Evolutionary conservation across 1,284 basidiomycete genomes (phyloP).

Genomic region (Flammula alnicola): DNA sequence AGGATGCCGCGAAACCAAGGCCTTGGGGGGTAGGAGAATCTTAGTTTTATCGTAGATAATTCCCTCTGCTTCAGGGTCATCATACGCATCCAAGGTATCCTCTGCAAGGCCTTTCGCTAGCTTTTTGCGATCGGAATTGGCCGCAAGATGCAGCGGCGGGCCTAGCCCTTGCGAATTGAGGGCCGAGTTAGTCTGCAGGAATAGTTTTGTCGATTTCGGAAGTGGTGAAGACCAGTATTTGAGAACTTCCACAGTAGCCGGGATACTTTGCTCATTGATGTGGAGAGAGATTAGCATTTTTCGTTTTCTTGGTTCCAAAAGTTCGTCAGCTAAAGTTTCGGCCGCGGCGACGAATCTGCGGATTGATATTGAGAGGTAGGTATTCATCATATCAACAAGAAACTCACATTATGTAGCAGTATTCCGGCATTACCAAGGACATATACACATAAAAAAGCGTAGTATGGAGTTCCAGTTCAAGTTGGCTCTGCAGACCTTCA

Average conservation of each 20-base stretch:
- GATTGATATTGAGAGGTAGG: too few relatives aligned
- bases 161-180: too few relatives aligned
- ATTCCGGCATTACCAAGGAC: constrained; percentile 14
- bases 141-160: too few relatives aligned
- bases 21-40: constrained; percentile 4
- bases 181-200: too few relatives aligned
- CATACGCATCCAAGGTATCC: background rate
- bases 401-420: too few relatives aligned
- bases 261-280: background rate
- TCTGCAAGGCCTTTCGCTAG: background rate
- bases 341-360: too few relatives aligned
- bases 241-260: background rate
- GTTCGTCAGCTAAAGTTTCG: too few relatives aligned
- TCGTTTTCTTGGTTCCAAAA: too few relatives aligned
- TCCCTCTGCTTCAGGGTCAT: background rate
- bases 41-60: background rate
- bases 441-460: constrained; percentile 14
- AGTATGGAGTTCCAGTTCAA: constrained; percentile 8
- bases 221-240: background rate
- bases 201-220: background rate
- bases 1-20: constrained; percentile 1
- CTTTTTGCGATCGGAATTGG: too few relatives aligned
- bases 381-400: too few relatives aligned
- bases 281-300: too few relatives aligned
- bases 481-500: background rate